Base-by-base conservation (phyloP, 345 rosid genomes). In the Rhodamnia argentea region DNA sequence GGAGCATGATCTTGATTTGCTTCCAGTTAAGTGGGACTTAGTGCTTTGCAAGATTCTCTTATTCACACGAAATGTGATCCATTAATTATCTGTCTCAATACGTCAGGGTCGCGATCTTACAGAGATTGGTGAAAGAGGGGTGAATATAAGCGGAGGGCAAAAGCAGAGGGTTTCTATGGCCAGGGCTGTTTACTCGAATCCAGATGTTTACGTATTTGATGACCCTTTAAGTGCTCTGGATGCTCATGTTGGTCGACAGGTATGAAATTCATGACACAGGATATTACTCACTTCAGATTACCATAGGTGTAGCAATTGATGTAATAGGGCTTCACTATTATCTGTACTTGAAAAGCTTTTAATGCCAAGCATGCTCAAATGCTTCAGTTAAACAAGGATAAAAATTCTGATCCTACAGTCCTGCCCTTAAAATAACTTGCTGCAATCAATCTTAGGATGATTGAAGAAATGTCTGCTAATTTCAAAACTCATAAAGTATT, bases 161-260 rank as follows among this genome's bases (percentile, higher is more conserved):
- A 97, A 97, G 91, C 99, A 96, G 90, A 96, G 99, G 92, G 94
- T 97, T 88, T 96, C 99, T 74, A 94, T 97, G 96, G 99, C 99
- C 62, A 93, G 99, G 87, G 99, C 99, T 88, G 94, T 97, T 84
- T 97, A 97, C 90, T 92, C 99, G 76, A 91, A 94, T 87, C 92
- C 99, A 14, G 99, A 97, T 85, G 94, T 97, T 8, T 97, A 94
- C 86, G 90, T 97, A 90, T 96, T 97, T 86, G 99, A 97, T 91
- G 99, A 97, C 84, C 99, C 99, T 83, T 92, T 96, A 85, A 97
- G 99, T 93, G 98, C 99, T 86, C 92, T 95, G 12, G 99, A 97
- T 92, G 98, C 98, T 84, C 96, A 97, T 85, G 96, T 97, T 85
- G 96, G 95, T 82, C 94, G 90, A 82, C 97, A 96, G 98, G 99